phyloP scores from a whole-genome alignment of 768 basidiomycete species.

The Coprinellus aureogranulatus region DNA sequence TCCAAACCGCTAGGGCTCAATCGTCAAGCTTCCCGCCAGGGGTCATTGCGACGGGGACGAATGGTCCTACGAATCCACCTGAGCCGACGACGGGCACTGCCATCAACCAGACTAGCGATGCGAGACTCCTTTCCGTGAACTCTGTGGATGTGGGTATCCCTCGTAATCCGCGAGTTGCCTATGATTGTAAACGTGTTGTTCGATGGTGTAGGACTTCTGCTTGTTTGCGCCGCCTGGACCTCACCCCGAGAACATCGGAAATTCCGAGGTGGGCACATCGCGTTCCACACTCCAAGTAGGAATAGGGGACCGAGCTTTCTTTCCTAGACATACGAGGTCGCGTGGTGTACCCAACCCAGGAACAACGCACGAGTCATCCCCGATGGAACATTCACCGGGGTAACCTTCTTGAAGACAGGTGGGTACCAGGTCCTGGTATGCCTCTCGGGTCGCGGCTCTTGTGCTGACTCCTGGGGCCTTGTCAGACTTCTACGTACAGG shows the following conservation, averaged over 20 bases:
- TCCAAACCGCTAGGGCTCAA: background rate
- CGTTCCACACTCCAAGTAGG: background rate
- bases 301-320: background rate
- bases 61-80: constrained; percentile 40
- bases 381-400: constrained; percentile 40
- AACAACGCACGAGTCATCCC: constrained; percentile 47
- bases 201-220: constrained; percentile 36
- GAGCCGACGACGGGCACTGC: constrained; percentile 35
- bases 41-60: constrained; percentile 42
- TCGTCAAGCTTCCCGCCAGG: constrained; percentile 18
- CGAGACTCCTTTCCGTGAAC: constrained; percentile 38
- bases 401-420: constrained; percentile 42
- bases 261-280: constrained; percentile 33
- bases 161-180: background rate
- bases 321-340: constrained; percentile 39
- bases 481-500: constrained; percentile 39
- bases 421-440: background rate
- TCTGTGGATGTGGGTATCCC: constrained; percentile 36
- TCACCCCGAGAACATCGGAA: constrained; percentile 29
- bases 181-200: background rate
- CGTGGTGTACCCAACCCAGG: constrained; percentile 44
- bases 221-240: constrained; percentile 39
- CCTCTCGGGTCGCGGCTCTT: too few relatives aligned
- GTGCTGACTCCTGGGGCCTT: too few relatives aligned
- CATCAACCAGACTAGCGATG: constrained; percentile 41